Percentiles rank a stretch among this genome's conserved stretches.
phyloP scores from a whole-genome alignment of 495 filamentous ascomycete species.

The Daldinia decipiens region DNA sequence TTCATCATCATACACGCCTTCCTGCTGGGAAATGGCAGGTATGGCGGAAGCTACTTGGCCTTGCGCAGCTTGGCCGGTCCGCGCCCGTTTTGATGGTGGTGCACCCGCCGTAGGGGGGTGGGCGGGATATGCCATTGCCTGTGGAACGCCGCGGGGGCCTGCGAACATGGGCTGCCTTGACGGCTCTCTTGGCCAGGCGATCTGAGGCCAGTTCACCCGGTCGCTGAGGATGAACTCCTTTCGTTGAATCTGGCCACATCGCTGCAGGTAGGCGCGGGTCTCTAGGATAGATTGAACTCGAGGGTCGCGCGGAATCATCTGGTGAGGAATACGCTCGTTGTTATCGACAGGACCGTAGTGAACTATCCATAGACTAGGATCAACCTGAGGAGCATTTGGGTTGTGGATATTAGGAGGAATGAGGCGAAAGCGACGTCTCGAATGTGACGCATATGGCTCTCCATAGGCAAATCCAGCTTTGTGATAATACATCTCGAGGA shows the following conservation, averaged over 20 bases:
- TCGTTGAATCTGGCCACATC: slow-evolving; percentile 80
- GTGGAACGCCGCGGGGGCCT: slow-evolving; percentile 55
- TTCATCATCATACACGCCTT: slow-evolving; percentile 79
- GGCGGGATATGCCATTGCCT: slow-evolving; percentile 62
- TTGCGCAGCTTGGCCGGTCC: slow-evolving; percentile 48
- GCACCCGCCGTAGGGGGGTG: slow-evolving; percentile 53
- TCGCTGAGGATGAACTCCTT: slow-evolving; percentile 96
- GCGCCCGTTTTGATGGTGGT: slow-evolving; percentile 59
- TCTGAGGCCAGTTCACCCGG: slow-evolving; percentile 85
- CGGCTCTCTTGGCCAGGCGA: slow-evolving; percentile 70
- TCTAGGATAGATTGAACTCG: slow-evolving; percentile 69
- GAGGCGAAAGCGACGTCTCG: slow-evolving; percentile 85
- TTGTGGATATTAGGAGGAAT: slow-evolving; percentile 68
- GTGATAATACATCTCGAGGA: slow-evolving; percentile 85
- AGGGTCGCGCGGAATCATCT: slow-evolving; percentile 66
- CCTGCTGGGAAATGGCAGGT: slow-evolving; percentile 49
- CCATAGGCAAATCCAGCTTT: slow-evolving; percentile 77
- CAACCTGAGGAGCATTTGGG: slow-evolving; percentile 69
- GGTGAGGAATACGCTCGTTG: slow-evolving; percentile 72
- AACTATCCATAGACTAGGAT: slow-evolving; percentile 91
- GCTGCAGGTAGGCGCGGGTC: slow-evolving; percentile 74
- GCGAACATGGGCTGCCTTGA: slow-evolving; percentile 58
- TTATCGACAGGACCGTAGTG: slow-evolving; percentile 84
- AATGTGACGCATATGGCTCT: slow-evolving; percentile 76
- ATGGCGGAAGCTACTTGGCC: slow-evolving; percentile 39